Evolutionary conservation across 176 grass and related monocot genomes (phyloP), one percentile per base, ranked within the genome.

Genomic region (Puccinellia tenuiflora): DNA sequence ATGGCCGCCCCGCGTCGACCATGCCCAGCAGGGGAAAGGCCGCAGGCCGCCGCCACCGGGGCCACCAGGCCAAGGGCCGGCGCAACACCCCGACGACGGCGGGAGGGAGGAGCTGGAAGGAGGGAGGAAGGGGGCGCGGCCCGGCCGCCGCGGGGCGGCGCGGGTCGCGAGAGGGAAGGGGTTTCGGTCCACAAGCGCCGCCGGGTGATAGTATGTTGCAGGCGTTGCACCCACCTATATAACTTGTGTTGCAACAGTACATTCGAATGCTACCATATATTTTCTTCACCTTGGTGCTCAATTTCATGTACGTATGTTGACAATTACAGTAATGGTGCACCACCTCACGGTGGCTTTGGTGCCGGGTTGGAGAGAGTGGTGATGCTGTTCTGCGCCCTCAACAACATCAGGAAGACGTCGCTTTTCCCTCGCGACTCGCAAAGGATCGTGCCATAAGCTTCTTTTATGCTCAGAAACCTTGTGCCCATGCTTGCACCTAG

Each of bases 381-480:
- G 20, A 97, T 97, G 94, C 73, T 97, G 13, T 97, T 93, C 80
- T 97, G 88, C 4, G 91, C 84, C 68, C 86, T 97, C 2, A 91
- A 93, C 86, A 93, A 97, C 77, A 93, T 97, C 55, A 88, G 94
- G 53, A 93, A 97, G 46, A 88, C 91, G 15, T 93, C 94, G 0
- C 82, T 97, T 18, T 97, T 93, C 84, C 94, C 91, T 37, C 91
- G 94, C 0, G 94, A 97, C 33, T 89, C 94, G 20, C 89, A 91
- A 34, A 85, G 94, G 78, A 86, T 97, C 12, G 51, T 75, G n/a
- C 94, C 94, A 8, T 97, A 79, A 89, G 47, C 77, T 76, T 13
- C 20, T 63, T 54, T 55, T 9, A 17, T 33, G 25, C 51, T 24
- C 16, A 31, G 3, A 62, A 11, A 38, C 11, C 6, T n/a, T 35